A percentile compares a stretch with the other conserved stretches of the same genome.
Conservation (phyloP, 78 protist genomes). For the Dictyostelium purpureum region DNA sequence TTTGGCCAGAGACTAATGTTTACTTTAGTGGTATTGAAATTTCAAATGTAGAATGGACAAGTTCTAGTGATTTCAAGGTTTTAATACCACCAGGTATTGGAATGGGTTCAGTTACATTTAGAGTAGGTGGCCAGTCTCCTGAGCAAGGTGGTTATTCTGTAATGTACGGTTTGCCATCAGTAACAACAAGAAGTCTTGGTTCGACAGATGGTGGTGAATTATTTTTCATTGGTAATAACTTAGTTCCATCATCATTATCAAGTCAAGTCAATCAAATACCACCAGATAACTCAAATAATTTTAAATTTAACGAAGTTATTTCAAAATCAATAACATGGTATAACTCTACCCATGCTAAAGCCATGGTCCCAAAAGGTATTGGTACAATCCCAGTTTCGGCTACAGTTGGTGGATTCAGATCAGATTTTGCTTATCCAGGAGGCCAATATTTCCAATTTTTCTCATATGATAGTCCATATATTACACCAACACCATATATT, state of each 20-base stretch:
- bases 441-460: too few species aligned
- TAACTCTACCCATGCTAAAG: not conserved
- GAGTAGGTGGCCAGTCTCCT: too few species aligned
- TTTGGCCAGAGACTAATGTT: too few species aligned
- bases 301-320: not conserved
- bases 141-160: too few species aligned
- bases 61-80: too few species aligned
- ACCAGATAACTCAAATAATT: not conserved
- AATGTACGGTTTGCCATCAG: not conserved
- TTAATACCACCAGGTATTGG: too few species aligned
- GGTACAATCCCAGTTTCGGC: not conserved
- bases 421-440: not conserved
- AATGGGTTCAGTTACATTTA: too few species aligned
- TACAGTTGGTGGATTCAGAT: not conserved
- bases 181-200: not conserved
- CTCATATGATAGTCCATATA: too few species aligned
- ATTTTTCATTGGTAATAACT: not conserved
- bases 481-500: too few species aligned
- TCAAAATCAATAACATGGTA: not conserved
- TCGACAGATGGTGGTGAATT: conserved; percentile 31
- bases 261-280: not conserved
- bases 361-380: not conserved
- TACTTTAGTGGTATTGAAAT: too few species aligned
- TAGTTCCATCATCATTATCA: not conserved
- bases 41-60: not conserved